These are phyloP conservation scores for Paraphaeosphaeria minitans DNA, from an alignment of 2,329 filamentous ascomycete genomes.

Conservation along the genomic window DNA sequence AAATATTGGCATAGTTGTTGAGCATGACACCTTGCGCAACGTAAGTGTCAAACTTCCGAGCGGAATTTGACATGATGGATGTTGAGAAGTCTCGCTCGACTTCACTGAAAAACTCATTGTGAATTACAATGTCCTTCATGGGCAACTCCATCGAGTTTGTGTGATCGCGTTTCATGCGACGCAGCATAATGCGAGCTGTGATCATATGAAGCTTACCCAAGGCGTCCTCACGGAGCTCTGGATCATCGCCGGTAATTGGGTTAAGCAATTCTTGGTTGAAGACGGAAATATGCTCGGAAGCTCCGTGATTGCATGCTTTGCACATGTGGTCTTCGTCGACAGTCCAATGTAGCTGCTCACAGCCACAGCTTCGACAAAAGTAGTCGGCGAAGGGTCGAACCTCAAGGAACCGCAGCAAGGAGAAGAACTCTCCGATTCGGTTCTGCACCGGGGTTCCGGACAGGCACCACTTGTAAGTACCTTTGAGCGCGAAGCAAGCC, in stretches of 20 bases:
- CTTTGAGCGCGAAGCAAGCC: slow-evolving; percentile 89
- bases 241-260: slow-evolving; percentile 62
- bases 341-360: slow-evolving; percentile 81
- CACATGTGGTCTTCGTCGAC: slow-evolving; percentile 75
- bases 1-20: slow-evolving; percentile 93
- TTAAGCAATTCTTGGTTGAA: slow-evolving; percentile 97
- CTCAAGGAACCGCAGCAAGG: slow-evolving; percentile 87
- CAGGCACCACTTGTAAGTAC: slow-evolving; percentile 91
- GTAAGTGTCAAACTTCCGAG: slow-evolving; percentile 92
- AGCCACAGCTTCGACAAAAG: slow-evolving; percentile 86
- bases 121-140: slow-evolving; percentile 88
- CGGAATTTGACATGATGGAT: slow-evolving; percentile 92
- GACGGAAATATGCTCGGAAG: slow-evolving; percentile 73
- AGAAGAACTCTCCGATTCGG: slow-evolving; percentile 96
- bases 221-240: slow-evolving; percentile 66
- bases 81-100: slow-evolving; percentile 94
- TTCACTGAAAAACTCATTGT: slow-evolving; percentile 95
- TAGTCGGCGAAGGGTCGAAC: slow-evolving; percentile 90
- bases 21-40: slow-evolving; percentile 92
- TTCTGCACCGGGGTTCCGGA: slow-evolving; percentile 96
- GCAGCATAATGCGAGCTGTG: slow-evolving; percentile 93
- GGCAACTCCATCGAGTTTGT: slow-evolving; percentile 95
- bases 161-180: slow-evolving; percentile 91
- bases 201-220: slow-evolving; percentile 84
- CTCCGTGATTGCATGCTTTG: slow-evolving; percentile 68